Percentiles rank a stretch among this genome's conserved stretches.
phyloP scores from a whole-genome alignment of 2,329 filamentous ascomycete species.

The Hymenoscyphus linearis region DNA sequence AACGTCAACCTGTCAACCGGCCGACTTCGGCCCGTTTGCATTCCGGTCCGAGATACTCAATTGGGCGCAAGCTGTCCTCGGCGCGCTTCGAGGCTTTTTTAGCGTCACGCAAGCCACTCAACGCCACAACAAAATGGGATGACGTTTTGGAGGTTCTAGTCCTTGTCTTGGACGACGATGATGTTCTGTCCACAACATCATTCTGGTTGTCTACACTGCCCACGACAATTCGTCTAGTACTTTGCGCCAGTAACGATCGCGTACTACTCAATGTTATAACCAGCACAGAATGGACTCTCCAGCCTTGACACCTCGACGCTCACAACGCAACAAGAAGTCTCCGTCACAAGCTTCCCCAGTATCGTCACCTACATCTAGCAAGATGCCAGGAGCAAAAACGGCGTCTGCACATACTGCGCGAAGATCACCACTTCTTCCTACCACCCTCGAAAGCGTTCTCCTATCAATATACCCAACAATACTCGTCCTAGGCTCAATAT shows the following conservation, averaged over 20 bases:
- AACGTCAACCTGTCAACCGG: no score
- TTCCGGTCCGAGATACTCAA: neutral
- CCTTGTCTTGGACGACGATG: neutral
- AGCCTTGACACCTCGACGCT: slow-evolving; percentile 26
- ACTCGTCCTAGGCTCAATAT: slow-evolving; percentile 76
- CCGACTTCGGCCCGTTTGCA: neutral
- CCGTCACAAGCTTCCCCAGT: slow-evolving; percentile 14
- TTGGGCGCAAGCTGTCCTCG: neutral
- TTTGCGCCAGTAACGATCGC: slow-evolving; percentile 5
- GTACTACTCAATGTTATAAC: slow-evolving; percentile 22
- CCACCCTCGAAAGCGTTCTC: slow-evolving; percentile 58
- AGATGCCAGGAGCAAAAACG: slow-evolving; percentile 4
- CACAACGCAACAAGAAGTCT: slow-evolving; percentile 24
- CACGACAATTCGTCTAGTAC: neutral
- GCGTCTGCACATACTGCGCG: slow-evolving; percentile 18
- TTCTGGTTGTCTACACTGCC: slow-evolving; percentile 7
- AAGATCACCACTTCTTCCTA: slow-evolving; percentile 59
- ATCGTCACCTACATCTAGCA: slow-evolving; percentile 8
- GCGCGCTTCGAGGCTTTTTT: neutral
- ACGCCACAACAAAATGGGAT: neutral
- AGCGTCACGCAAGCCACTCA: neutral
- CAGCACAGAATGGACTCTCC: slow-evolving; percentile 26
- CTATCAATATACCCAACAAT: slow-evolving; percentile 71
- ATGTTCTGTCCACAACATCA: slow-evolving; percentile 17
- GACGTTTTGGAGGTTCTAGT: neutral